Conservation (phyloP, 2,329 filamentous ascomycete genomes). For the Orbilia oligospora region DNA sequence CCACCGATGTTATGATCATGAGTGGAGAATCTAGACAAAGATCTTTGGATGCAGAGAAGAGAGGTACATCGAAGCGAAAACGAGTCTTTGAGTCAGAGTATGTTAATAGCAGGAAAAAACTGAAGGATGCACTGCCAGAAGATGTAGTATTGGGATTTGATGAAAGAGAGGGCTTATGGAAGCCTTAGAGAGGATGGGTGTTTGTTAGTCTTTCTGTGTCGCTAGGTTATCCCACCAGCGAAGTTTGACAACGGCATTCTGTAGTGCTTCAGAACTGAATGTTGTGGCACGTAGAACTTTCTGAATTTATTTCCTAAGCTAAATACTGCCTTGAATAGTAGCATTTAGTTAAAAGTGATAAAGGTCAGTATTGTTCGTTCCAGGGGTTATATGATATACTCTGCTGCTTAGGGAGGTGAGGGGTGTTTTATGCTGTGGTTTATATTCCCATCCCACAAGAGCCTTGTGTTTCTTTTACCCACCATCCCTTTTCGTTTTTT, state of each 20-base stretch:
- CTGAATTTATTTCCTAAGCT: too few species aligned
- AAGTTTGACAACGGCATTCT: background rate
- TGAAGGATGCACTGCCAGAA: conserved; percentile 66
- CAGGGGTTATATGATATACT: conserved; percentile 2
- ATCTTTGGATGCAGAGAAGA: conserved; percentile 63
- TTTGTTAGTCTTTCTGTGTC: background rate
- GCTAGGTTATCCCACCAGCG: background rate
- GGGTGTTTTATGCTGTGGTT: background rate
- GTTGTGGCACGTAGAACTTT: background rate
- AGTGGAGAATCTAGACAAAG: conserved; percentile 66
- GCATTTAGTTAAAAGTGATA: too few species aligned
- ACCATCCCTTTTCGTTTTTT: background rate
- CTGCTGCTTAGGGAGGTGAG: background rate
- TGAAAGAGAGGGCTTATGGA: conserved; percentile 43
- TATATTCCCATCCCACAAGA: background rate
- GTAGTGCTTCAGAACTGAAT: background rate
- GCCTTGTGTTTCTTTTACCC: background rate
- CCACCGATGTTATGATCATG: conserved; percentile 75
- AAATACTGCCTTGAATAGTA: too few species aligned
- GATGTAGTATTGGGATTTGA: conserved; percentile 45
- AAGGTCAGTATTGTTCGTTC: background rate
- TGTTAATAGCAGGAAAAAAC: conserved; percentile 71
- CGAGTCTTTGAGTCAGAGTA: conserved; percentile 71
- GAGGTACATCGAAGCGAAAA: conserved; percentile 68
- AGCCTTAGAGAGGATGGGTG: conserved; percentile 35